Evolutionary conservation across 2,329 filamentous ascomycete species (phyloP).

Genomic region (Calonectria henricotiae): DNA sequence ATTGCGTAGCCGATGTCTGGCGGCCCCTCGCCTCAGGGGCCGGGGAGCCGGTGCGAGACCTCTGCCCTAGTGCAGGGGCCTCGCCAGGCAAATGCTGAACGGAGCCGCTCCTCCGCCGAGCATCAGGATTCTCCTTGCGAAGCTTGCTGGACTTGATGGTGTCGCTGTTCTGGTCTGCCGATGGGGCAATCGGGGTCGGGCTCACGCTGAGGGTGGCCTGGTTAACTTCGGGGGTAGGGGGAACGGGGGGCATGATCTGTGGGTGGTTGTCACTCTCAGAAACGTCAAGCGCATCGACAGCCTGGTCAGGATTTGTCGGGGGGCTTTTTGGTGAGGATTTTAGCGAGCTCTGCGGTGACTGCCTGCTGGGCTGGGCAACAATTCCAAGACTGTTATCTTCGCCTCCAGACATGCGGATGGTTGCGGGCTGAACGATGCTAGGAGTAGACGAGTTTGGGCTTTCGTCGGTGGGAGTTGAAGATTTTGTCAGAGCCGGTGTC

Average conservation of each 20-base stretch:
- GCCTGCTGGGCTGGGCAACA: conserved; percentile 33
- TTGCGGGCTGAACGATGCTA: conserved; percentile 47
- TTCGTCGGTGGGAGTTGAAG: conserved; percentile 51
- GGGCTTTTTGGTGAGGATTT: conserved; percentile 43
- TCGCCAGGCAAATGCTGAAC: conserved; percentile 49
- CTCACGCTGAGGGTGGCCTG: conserved; percentile 47
- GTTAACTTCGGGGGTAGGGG: conserved; percentile 52
- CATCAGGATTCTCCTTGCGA: conserved; percentile 53
- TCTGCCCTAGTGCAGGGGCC: conserved; percentile 45
- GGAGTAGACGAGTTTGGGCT: conserved; percentile 48
- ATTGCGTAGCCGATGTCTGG: conserved; percentile 68
- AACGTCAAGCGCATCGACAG: conserved; percentile 46
- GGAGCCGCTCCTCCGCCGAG: conserved; percentile 57
- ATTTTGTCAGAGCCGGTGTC: conserved; percentile 49
- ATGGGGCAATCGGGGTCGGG: conserved; percentile 37
- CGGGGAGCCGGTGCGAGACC: conserved; percentile 54
- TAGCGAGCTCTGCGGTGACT: conserved; percentile 39
- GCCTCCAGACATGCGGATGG: conserved; percentile 44
- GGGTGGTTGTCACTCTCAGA: conserved; percentile 47
- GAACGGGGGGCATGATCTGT: conserved; percentile 53
- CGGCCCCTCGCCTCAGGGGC: conserved; percentile 60
- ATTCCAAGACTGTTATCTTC: conserved; percentile 44
- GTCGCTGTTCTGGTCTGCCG: conserved; percentile 40
- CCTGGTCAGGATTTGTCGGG: conserved; percentile 35
- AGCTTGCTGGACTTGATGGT: conserved; percentile 52